Evolutionary conservation across 352 stramenopile genomes (phyloP).

Genomic region (Phytophthora rubi): DNA sequence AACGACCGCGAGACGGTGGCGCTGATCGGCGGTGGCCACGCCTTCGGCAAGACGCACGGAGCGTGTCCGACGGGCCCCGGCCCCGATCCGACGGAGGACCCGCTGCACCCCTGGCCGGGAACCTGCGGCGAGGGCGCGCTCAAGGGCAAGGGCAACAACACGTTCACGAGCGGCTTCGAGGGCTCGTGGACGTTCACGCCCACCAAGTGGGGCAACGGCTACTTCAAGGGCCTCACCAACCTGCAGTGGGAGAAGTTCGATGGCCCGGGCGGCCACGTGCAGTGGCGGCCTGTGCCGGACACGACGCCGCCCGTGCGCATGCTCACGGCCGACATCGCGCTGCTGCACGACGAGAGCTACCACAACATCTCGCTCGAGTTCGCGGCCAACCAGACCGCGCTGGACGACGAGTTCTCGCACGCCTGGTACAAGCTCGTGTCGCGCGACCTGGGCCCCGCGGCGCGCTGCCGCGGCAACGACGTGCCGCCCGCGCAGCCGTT

Average conservation of each 20-base stretch:
- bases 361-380: constrained; percentile 66
- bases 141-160: constrained; percentile 60
- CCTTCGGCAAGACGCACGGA: constrained; percentile 91
- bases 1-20: constrained; percentile 94
- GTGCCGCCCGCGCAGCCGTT: constrained; percentile 47
- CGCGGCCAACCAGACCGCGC: constrained; percentile 52
- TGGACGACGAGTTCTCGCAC: constrained; percentile 71
- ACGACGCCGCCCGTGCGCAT: constrained; percentile 71
- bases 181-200: constrained; percentile 85
- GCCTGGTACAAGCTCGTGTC: constrained; percentile 65
- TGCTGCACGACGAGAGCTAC: constrained; percentile 70
- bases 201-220: constrained; percentile 93
- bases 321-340: constrained; percentile 79
- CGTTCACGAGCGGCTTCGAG: constrained; percentile 74
- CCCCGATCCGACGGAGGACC: constrained; percentile 43
- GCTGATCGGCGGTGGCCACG: constrained; percentile 89
- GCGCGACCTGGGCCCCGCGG: constrained; percentile 52
- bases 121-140: constrained; percentile 41
- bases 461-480: constrained; percentile 44
- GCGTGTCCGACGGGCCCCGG: constrained; percentile 48
- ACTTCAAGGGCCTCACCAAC: constrained; percentile 85
- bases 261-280: constrained; percentile 61
- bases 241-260: constrained; percentile 87
- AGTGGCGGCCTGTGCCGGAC: constrained; percentile 63
- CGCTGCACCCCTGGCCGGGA: constrained; percentile 55